A percentile compares a stretch with the other conserved stretches of the same genome.
Conservation (phyloP, 352 stramenopile species). For the Phytopythium litorale region DNA sequence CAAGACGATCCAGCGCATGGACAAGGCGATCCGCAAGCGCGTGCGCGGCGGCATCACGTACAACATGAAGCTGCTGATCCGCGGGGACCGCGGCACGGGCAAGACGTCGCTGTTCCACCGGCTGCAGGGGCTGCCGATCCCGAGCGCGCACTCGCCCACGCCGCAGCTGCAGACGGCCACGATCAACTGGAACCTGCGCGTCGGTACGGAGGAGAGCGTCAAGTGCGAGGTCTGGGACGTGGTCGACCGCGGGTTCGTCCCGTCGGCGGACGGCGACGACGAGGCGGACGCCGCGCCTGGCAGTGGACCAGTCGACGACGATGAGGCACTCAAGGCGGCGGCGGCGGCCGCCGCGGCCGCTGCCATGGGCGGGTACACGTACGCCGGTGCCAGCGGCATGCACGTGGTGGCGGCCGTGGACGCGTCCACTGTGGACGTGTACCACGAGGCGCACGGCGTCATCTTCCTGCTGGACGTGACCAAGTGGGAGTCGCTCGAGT, state of each 20-base stretch:
- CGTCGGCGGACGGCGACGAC: conserved; percentile 13
- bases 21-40: conserved; percentile 73
- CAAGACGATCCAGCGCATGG: conserved; percentile 76
- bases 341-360: conserved; percentile 21
- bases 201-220: conserved; percentile 71
- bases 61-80: conserved; percentile 91
- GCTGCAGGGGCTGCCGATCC: conserved; percentile 76
- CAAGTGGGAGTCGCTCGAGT: conserved; percentile 78
- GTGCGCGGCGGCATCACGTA: conserved; percentile 83
- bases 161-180: conserved; percentile 84
- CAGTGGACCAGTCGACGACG: conserved; percentile 10
- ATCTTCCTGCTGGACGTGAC: conserved; percentile 89
- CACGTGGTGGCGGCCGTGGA: conserved; percentile 75
- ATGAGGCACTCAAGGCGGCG: conserved; percentile 13
- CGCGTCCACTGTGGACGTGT: conserved; percentile 85
- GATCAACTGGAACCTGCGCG: conserved; percentile 82
- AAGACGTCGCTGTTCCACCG: conserved; percentile 89
- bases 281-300: not conserved
- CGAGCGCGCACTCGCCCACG: conserved; percentile 61
- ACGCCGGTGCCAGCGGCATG: conserved; percentile 23
- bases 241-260: conserved; percentile 73
- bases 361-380: conserved; percentile 4
- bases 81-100: conserved; percentile 76
- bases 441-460: conserved; percentile 83
- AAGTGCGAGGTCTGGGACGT: conserved; percentile 92